These are phyloP conservation scores for Protoeuglena noctilucae DNA, from an alignment of 139 green algal genomes.

Conservation along the genomic window DNA sequence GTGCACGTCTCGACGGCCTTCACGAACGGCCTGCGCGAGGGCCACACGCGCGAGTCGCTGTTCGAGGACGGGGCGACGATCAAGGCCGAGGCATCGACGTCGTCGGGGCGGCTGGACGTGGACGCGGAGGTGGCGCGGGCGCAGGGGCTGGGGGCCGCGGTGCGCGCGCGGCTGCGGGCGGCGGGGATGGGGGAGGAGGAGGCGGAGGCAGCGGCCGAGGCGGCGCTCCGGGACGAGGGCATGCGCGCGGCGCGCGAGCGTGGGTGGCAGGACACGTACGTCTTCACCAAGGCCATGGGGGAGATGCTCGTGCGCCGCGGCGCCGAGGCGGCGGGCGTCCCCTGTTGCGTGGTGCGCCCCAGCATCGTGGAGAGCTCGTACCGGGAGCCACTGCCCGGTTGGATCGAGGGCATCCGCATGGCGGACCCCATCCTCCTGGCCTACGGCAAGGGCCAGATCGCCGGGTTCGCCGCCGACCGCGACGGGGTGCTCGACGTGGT, in stretches of 20 bases:
- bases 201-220: too few species aligned
- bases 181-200: too few species aligned
- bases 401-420: slow-evolving; percentile 24
- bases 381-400: slow-evolving; percentile 11
- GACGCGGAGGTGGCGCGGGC: slow-evolving; percentile 9
- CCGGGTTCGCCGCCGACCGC: slow-evolving; percentile 12
- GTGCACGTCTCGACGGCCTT: slow-evolving; percentile 20
- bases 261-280: slow-evolving; percentile 22
- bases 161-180: too few species aligned
- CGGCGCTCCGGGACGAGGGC: too few species aligned
- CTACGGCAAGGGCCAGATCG: slow-evolving; percentile 20
- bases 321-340: slow-evolving; percentile 2
- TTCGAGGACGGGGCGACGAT: slow-evolving; percentile 11
- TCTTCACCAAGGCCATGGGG: slow-evolving; percentile 22
- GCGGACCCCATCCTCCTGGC: slow-evolving; percentile 17
- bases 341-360: slow-evolving; percentile 10
- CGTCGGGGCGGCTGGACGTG: too few species aligned
- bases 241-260: slow-evolving; percentile 5
- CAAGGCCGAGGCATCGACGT: slow-evolving; percentile 9
- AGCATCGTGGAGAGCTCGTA: slow-evolving; percentile 20
- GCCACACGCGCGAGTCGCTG: slow-evolving; percentile 4
- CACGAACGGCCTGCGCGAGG: slow-evolving; percentile 14
- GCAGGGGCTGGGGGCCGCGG: slow-evolving; percentile 1
- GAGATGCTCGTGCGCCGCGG: slow-evolving; percentile 11
- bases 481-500: slow-evolving; percentile 14